phyloP scores from a whole-genome alignment of 1,284 basidiomycete genomes.

The Trichosporon sp. region DNA sequence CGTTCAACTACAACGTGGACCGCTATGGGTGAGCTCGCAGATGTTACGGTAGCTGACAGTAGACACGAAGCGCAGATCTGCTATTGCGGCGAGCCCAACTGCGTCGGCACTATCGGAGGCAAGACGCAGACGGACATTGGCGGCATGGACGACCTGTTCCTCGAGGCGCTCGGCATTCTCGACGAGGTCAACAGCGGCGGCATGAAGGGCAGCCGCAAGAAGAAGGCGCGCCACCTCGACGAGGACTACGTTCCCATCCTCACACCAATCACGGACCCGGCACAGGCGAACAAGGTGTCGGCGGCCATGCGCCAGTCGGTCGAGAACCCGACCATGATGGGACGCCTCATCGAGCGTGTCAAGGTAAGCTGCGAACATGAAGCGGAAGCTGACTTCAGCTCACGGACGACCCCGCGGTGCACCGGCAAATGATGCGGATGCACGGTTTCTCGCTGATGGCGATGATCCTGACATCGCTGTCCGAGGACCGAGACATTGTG shows the following conservation, averaged over 20 bases:
- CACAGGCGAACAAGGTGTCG: slow-evolving; percentile 86
- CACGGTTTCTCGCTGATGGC: slow-evolving; percentile 93
- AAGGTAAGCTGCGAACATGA: slow-evolving; percentile 61
- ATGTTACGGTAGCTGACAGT: slow-evolving; percentile 26
- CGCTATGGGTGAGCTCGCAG: slow-evolving; percentile 76
- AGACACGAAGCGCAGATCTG: slow-evolving; percentile 95
- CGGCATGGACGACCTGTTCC: slow-evolving; percentile 89
- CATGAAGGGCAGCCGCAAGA: slow-evolving; percentile 86
- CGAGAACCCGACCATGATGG: slow-evolving; percentile 76
- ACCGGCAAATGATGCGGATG: slow-evolving; percentile 85
- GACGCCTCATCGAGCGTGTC: slow-evolving; percentile 82
- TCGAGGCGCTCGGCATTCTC: slow-evolving; percentile 96
- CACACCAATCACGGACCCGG: slow-evolving; percentile 68
- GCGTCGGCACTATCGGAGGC: slow-evolving; percentile 93
- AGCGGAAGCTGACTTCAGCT: slow-evolving; percentile 62
- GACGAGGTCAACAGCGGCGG: slow-evolving; percentile 79
- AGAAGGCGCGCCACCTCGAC: slow-evolving; percentile 87
- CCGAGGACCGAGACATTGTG: slow-evolving; percentile 71
- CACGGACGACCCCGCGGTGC: slow-evolving; percentile 76
- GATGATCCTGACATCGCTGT: slow-evolving; percentile 75
- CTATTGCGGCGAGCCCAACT: slow-evolving; percentile 94
- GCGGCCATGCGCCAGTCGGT: slow-evolving; percentile 87
- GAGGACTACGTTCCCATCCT: slow-evolving; percentile 76
- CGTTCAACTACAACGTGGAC: slow-evolving; percentile 99
- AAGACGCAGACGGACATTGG: slow-evolving; percentile 97